Conservation (phyloP, 2,329 filamentous ascomycete species). For the Ophiostoma ulmi region DNA sequence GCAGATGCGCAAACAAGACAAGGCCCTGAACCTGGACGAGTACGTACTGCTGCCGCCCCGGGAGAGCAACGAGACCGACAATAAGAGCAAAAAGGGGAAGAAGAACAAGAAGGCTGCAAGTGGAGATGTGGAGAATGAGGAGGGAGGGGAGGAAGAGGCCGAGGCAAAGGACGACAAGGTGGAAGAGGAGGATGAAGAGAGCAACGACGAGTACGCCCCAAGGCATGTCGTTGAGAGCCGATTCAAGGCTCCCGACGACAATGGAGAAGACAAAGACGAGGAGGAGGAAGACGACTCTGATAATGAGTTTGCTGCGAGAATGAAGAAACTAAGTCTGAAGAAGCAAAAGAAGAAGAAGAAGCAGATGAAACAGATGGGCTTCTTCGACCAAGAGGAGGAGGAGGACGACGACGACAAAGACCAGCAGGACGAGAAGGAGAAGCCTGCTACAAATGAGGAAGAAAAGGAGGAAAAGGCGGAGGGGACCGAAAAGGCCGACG, state of each 20-base stretch:
- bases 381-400: slow-evolving; percentile 34
- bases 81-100: not conserved
- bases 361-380: slow-evolving; percentile 9
- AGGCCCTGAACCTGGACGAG: slow-evolving; percentile 44
- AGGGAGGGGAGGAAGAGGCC: slow-evolving; percentile 15
- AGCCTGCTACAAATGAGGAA: slow-evolving; percentile 31
- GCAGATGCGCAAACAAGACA: slow-evolving; percentile 79
- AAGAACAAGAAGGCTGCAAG: not conserved
- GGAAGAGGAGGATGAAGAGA: slow-evolving; percentile 69
- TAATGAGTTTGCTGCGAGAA: slow-evolving; percentile 5
- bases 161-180: slow-evolving; percentile 12
- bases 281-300: slow-evolving; percentile 67
- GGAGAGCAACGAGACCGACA: not conserved
- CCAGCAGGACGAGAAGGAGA: slow-evolving; percentile 31
- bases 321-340: slow-evolving; percentile 10
- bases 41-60: not conserved
- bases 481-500: not conserved
- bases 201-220: slow-evolving; percentile 45
- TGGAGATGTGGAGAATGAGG: slow-evolving; percentile 18
- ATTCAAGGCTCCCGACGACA: slow-evolving; percentile 29
- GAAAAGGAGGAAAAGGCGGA: not conserved
- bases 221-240: slow-evolving; percentile 42
- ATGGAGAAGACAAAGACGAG: not conserved
- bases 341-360: slow-evolving; percentile 17
- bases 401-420: slow-evolving; percentile 35